Percentiles rank a stretch among this genome's conserved stretches.
phyloP scores from a whole-genome alignment of 495 filamentous ascomycete genomes.

The Aspergillus mulundensis region DNA sequence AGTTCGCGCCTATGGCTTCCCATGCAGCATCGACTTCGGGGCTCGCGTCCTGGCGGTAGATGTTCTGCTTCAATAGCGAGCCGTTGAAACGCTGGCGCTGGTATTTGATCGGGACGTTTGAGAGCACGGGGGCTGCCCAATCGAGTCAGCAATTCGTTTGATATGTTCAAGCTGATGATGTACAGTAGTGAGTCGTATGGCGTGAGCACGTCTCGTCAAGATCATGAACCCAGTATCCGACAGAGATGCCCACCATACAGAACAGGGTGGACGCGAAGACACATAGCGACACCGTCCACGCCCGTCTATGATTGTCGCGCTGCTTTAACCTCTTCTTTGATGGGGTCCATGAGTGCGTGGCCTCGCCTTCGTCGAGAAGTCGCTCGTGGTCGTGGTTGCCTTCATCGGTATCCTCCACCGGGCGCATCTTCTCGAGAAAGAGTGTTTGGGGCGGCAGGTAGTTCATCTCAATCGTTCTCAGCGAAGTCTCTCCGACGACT shows the following conservation, averaged over 20 bases:
- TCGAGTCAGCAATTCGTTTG: too few relatives aligned
- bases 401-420: not conserved
- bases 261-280: not conserved
- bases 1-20: conserved; percentile 51
- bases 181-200: conserved; percentile 13
- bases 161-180: too few relatives aligned
- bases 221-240: conserved; percentile 5
- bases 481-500: too few relatives aligned
- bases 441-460: not conserved
- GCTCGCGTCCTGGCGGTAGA: conserved; percentile 46
- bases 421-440: conserved; percentile 8
- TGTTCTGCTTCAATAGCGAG: conserved; percentile 48
- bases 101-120: conserved; percentile 9
- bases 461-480: not conserved
- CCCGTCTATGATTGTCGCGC: not conserved
- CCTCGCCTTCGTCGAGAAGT: conserved; percentile 6
- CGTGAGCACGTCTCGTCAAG: conserved; percentile 11
- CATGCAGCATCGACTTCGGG: conserved; percentile 57
- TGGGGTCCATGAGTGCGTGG: not conserved
- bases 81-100: conserved; percentile 42
- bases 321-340: too few relatives aligned
- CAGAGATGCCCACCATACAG: conserved; percentile 6
- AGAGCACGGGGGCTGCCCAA: conserved; percentile 8
- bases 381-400: not conserved
- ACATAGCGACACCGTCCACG: not conserved